A percentile compares a stretch with the other conserved stretches of the same genome.
These are phyloP conservation scores for Sporothrix sp. DNA, from an alignment of 2,329 filamentous ascomycete genomes.

Conservation along the genomic window DNA sequence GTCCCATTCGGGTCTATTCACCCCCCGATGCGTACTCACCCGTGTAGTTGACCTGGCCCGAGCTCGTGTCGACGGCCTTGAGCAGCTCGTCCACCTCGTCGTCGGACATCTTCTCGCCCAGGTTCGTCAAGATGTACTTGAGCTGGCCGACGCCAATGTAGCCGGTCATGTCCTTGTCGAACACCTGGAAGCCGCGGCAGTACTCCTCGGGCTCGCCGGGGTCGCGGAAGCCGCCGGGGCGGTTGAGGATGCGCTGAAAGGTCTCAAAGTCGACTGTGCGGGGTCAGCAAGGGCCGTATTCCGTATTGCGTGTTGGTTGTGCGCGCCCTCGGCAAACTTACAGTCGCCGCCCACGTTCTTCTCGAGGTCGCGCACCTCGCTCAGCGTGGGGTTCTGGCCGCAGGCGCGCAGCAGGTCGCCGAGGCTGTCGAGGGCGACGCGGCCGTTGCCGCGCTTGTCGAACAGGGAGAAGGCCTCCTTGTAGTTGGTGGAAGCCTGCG, in stretches of 20 bases:
- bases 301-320: neutral
- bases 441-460: conserved; percentile 96
- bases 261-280: conserved; percentile 90
- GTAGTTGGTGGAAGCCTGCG: conserved; percentile 86
- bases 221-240: conserved; percentile 94
- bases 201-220: conserved; percentile 97
- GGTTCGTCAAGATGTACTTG: conserved; percentile 93
- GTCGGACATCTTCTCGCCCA: conserved; percentile 98
- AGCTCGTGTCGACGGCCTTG: conserved; percentile 94
- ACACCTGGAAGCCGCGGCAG: conserved; percentile 97
- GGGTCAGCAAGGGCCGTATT: neutral
- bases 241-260: conserved; percentile 93
- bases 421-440: conserved; percentile 74
- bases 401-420: conserved; percentile 93
- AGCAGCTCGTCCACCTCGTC: conserved; percentile 98
- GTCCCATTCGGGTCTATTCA: conserved; percentile 3
- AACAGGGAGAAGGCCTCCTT: conserved; percentile 99
- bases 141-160: conserved; percentile 97
- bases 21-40: conserved; percentile 43
- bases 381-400: conserved; percentile 92
- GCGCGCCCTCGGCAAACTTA: conserved; percentile 43
- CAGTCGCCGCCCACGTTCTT: conserved; percentile 83
- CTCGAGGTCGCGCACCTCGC: conserved; percentile 88
- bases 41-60: conserved; percentile 94
- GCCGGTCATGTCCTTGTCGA: conserved; percentile 97